Percentiles rank a stretch among this genome's conserved stretches.
Evolutionary conservation across 1,284 basidiomycete genomes (phyloP).

Genomic region (Laetiporus sulphureus): DNA sequence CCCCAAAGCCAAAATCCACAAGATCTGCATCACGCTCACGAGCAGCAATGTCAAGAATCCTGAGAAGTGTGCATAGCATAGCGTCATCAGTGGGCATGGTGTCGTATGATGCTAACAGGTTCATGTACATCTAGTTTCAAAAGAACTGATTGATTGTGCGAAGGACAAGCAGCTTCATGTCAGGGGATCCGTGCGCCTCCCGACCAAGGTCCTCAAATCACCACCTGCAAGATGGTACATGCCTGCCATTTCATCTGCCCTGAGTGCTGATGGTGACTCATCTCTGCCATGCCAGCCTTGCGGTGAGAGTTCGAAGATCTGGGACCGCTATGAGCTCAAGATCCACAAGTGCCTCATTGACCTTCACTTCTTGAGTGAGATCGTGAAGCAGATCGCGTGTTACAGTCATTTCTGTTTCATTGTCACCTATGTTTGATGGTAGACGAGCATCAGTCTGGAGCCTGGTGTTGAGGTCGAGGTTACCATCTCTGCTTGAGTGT

Average conservation of each 20-base stretch:
- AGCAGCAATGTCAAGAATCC: constrained; percentile 97
- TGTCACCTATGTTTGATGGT: constrained; percentile 8
- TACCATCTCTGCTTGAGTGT: constrained; percentile 82
- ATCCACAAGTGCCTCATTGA: constrained; percentile 99
- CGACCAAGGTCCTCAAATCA: constrained; percentile 99
- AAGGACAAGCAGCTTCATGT: constrained; percentile 99
- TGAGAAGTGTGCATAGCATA: constrained; percentile 92
- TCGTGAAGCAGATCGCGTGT: constrained; percentile 99
- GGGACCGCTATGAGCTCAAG: constrained; percentile 99
- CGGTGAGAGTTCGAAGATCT: constrained; percentile 99
- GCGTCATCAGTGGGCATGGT: background rate
- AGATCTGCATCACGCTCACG: constrained; percentile 99
- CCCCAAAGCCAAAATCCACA: constrained; percentile 91
- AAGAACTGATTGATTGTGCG: constrained; percentile 95
- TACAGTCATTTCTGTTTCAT: background rate
- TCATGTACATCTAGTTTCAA: constrained; percentile 56
- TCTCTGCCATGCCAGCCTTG: constrained; percentile 61
- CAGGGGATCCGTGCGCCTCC: constrained; percentile 98
- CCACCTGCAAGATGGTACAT: constrained; percentile 94
- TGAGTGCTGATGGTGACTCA: background rate
- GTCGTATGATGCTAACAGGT: background rate
- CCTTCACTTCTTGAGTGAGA: constrained; percentile 96
- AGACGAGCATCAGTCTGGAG: constrained; percentile 98
- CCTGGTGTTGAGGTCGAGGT: constrained; percentile 99
- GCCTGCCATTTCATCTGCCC: background rate